Percentiles rank a stretch among this genome's conserved stretches.
Evolutionary conservation across 2,329 filamentous ascomycete species (phyloP).

Genomic region (Clathrospora elynae): DNA sequence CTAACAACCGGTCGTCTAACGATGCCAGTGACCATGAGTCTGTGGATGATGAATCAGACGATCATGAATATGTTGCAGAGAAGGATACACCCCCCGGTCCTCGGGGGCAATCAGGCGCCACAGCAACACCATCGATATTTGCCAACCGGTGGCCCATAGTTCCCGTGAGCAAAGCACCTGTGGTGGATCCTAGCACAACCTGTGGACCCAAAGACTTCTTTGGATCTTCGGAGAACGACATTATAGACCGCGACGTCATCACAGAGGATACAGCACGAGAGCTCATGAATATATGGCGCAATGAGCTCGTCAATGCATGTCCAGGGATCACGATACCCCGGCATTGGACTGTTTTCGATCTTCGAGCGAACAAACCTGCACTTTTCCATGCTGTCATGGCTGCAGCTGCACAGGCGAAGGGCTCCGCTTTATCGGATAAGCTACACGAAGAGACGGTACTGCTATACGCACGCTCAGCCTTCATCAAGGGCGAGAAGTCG

Average conservation of each 20-base stretch:
- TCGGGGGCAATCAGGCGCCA: conserved; percentile 18
- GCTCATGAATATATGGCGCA: conserved; percentile 38
- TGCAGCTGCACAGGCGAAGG: conserved; percentile 42
- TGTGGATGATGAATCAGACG: conserved; percentile 34
- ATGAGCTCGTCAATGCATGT: conserved; percentile 35
- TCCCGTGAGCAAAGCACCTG: conserved; percentile 10
- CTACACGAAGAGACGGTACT: conserved; percentile 43
- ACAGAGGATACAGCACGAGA: conserved; percentile 36
- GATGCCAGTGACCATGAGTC: conserved; percentile 38
- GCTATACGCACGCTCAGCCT: conserved; percentile 41
- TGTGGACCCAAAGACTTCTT: conserved; percentile 28
- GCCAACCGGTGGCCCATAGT: conserved; percentile 14
- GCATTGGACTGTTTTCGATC: conserved; percentile 39
- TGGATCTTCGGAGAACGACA: conserved; percentile 36
- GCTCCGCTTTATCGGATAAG: conserved; percentile 37
- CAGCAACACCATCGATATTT: conserved; percentile 13
- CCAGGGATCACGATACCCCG: conserved; percentile 39
- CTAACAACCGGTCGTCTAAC: conserved; percentile 28
- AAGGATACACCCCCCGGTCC: conserved; percentile 21
- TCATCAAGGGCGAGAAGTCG: conserved; percentile 47
- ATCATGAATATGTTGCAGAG: conserved; percentile 19
- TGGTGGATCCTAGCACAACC: conserved; percentile 4
- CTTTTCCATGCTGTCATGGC: conserved; percentile 47
- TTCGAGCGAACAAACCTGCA: conserved; percentile 40
- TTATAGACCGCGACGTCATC: conserved; percentile 44